Percentiles rank a stretch among this genome's conserved stretches.
Evolutionary conservation across 441 rosid species (phyloP).

Genomic region (Aleurites moluccanus): DNA sequence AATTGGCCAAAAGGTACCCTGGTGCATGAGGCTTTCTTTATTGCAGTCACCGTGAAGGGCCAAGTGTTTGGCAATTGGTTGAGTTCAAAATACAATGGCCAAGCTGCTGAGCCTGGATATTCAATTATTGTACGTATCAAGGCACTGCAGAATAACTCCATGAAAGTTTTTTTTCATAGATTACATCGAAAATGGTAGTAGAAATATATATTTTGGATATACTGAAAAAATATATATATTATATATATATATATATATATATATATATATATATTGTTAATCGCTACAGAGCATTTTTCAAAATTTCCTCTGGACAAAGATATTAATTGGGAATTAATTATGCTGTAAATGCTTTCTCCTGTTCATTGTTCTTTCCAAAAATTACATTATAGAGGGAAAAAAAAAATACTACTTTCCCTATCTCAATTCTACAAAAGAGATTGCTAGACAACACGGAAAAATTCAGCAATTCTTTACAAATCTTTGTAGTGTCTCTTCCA

Average conservation of each 20-base stretch:
- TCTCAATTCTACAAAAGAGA: not conserved
- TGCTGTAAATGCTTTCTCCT: constrained; percentile 3
- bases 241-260: too few relatives aligned
- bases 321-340: not conserved
- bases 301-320: not conserved
- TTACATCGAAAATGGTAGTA: not conserved
- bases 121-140: not conserved
- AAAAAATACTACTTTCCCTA: not conserved
- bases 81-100: constrained; percentile 1
- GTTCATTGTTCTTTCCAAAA: not conserved
- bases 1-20: not conserved
- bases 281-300: not conserved
- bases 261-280: too few relatives aligned
- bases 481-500: constrained; percentile 96
- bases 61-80: not conserved
- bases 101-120: not conserved
- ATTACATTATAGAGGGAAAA: not conserved
- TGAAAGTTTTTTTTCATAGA: not conserved
- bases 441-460: constrained; percentile 70
- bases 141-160: not conserved
- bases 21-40: not conserved
- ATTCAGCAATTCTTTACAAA: constrained; percentile 78
- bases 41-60: too few relatives aligned
- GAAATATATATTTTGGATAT: not conserved
- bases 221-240: not conserved